Evolutionary conservation across 768 basidiomycete genomes (phyloP).

Genomic region (Coprinellus aureogranulatus): DNA sequence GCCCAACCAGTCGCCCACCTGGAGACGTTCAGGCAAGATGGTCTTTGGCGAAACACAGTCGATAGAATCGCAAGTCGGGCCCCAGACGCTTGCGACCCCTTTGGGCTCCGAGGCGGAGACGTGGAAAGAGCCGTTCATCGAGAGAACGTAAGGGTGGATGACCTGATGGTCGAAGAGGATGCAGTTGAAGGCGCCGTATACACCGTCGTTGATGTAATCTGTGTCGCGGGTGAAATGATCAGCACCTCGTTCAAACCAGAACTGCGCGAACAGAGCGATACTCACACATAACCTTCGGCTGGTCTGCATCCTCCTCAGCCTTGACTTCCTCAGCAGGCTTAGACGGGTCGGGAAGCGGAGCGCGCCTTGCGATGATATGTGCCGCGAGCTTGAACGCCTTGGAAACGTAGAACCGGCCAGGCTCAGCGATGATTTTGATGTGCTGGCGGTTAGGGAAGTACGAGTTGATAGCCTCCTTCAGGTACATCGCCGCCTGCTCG

Average conservation of each 20-base stretch:
- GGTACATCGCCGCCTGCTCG: constrained; percentile 69
- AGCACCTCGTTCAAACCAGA: background rate
- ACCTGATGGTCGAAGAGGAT: constrained; percentile 95
- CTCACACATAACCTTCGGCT: constrained; percentile 84
- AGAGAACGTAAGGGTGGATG: constrained; percentile 72
- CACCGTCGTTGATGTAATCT: constrained; percentile 99
- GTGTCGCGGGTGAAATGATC: constrained; percentile 15
- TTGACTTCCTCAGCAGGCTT: constrained; percentile 1
- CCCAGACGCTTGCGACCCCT: constrained; percentile 81
- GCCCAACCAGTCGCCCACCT: constrained; percentile 97
- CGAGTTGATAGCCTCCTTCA: constrained; percentile 66
- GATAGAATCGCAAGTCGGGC: constrained; percentile 97
- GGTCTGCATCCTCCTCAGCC: constrained; percentile 26
- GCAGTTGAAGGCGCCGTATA: constrained; percentile 96
- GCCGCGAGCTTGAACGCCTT: constrained; percentile 89
- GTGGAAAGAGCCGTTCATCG: constrained; percentile 66
- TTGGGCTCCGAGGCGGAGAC: constrained; percentile 35
- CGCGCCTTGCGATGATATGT: constrained; percentile 89
- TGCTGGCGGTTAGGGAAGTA: constrained; percentile 75
- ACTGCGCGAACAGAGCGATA: constrained; percentile 16
- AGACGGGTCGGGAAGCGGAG: constrained; percentile 34
- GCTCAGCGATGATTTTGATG: constrained; percentile 89
- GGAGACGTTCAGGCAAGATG: constrained; percentile 63
- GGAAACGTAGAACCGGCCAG: constrained; percentile 91
- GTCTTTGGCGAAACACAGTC: constrained; percentile 79